These are phyloP conservation scores for Termitomyces titanicus DNA, from an alignment of 768 basidiomycete genomes.

Conservation along the genomic window DNA sequence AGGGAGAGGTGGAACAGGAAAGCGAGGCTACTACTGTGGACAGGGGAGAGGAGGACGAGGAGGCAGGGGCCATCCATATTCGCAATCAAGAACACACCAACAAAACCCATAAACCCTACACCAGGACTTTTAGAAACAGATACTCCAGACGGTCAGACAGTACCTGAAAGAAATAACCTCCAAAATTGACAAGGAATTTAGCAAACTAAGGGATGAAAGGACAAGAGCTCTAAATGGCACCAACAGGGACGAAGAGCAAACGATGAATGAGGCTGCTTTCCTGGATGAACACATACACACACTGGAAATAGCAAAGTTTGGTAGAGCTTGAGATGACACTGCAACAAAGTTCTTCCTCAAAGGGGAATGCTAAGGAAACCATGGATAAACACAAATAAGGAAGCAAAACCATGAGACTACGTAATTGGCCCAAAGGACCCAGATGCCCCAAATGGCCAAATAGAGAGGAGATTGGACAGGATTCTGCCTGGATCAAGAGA, in stretches of 20 bases:
- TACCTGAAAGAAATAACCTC: background rate
- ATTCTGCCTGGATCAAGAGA: slow-evolving; percentile 3
- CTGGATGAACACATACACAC: slow-evolving; percentile 7
- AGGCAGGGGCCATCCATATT: too few relatives aligned
- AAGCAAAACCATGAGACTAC: slow-evolving; percentile 14
- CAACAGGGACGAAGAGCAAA: background rate
- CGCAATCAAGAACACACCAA: too few relatives aligned
- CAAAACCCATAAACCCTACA: background rate
- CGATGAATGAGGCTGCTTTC: background rate
- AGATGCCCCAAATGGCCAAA: too few relatives aligned
- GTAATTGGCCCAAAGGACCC: background rate
- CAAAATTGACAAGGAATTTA: background rate
- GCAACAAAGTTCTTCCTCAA: too few relatives aligned
- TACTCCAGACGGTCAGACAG: background rate
- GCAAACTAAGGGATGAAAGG: background rate
- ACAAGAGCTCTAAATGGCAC: background rate
- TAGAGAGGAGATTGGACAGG: too few relatives aligned
- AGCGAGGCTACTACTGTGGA: too few relatives aligned
- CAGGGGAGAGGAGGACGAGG: too few relatives aligned
- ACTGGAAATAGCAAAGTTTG: too few relatives aligned
- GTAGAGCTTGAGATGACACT: background rate
- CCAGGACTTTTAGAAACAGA: background rate
- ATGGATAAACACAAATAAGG: too few relatives aligned
- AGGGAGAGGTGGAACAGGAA: too few relatives aligned
- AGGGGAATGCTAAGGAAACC: too few relatives aligned